Conservation (phyloP, 129 eudicot species). For the Ambrosia trifida region DNA sequence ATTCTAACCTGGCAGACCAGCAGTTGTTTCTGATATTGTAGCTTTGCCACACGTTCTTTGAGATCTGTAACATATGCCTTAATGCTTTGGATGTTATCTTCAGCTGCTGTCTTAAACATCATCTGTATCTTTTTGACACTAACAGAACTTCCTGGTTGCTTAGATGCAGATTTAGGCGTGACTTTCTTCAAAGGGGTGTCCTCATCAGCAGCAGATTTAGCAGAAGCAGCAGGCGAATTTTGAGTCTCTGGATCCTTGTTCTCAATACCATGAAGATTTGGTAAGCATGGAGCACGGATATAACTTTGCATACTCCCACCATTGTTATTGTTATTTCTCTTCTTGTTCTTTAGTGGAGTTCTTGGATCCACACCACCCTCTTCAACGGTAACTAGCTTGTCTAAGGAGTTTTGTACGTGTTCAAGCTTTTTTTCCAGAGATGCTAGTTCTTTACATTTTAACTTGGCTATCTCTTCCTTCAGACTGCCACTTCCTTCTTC, state of each 20-base stretch:
- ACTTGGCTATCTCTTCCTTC: slow-evolving; percentile 76
- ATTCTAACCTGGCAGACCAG: slow-evolving; percentile 87
- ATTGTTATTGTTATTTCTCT: slow-evolving; percentile 54
- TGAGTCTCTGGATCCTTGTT: slow-evolving; percentile 58
- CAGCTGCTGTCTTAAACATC: slow-evolving; percentile 92
- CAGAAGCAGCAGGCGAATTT: slow-evolving; percentile 21
- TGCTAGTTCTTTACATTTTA: slow-evolving; percentile 70
- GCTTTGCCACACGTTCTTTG: slow-evolving; percentile 93
- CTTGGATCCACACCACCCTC: slow-evolving; percentile 50
- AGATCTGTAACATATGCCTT: slow-evolving; percentile 84
- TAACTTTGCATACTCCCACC: slow-evolving; percentile 64
- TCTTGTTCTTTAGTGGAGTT: slow-evolving; percentile 57
- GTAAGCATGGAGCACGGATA: slow-evolving; percentile 83
- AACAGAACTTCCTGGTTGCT: slow-evolving; percentile 44
- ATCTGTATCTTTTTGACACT: slow-evolving; percentile 74
- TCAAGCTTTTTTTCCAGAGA: slow-evolving; percentile 89
- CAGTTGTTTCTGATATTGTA: slow-evolving; percentile 96
- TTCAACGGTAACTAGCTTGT: slow-evolving; percentile 57
- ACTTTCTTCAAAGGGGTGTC: slow-evolving; percentile 36
- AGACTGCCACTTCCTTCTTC: slow-evolving; percentile 32
- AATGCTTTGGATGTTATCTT: slow-evolving; percentile 84
- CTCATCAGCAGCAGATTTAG: slow-evolving; percentile 31
- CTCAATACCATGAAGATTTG: slow-evolving; percentile 54
- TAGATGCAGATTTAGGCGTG: slow-evolving; percentile 43
- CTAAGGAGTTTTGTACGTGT: slow-evolving; percentile 73